Evolutionary conservation across 345 rosid species (phyloP).

Genomic region (Mallotus nudiflorus): DNA sequence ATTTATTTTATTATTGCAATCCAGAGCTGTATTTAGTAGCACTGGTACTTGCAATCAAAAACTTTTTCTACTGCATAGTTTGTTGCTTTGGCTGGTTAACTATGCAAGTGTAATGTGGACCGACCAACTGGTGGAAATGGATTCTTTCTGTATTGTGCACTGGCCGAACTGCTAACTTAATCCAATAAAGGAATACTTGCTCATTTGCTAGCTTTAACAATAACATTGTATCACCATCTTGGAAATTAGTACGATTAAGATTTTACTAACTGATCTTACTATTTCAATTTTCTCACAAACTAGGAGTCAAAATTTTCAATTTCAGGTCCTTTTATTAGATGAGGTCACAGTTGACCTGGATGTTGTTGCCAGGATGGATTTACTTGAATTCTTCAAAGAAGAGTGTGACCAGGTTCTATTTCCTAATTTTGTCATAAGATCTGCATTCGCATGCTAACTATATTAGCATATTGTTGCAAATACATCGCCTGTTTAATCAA

Average conservation of each 20-base stretch:
- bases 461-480: conserved; percentile 1
- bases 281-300: conserved; percentile 4
- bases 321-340: conserved; percentile 85
- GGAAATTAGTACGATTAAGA: neutral
- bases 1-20: neutral
- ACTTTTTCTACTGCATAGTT: neutral
- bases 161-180: neutral
- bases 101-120: neutral
- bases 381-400: conserved; percentile 84
- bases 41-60: neutral
- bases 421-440: neutral
- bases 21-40: neutral
- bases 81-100: neutral
- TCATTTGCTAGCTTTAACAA: neutral
- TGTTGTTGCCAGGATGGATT: conserved; percentile 92
- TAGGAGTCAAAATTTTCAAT: conserved; percentile 3
- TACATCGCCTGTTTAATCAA: no score
- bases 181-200: neutral
- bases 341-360: conserved; percentile 96
- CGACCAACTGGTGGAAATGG: neutral
- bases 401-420: conserved; percentile 78
- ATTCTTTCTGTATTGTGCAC: neutral
- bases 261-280: neutral
- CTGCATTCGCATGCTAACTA: neutral
- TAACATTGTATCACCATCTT: no score